These are phyloP conservation scores for Chrysoporthe puriensis DNA, from an alignment of 2,329 filamentous ascomycete genomes.

Conservation along the genomic window DNA sequence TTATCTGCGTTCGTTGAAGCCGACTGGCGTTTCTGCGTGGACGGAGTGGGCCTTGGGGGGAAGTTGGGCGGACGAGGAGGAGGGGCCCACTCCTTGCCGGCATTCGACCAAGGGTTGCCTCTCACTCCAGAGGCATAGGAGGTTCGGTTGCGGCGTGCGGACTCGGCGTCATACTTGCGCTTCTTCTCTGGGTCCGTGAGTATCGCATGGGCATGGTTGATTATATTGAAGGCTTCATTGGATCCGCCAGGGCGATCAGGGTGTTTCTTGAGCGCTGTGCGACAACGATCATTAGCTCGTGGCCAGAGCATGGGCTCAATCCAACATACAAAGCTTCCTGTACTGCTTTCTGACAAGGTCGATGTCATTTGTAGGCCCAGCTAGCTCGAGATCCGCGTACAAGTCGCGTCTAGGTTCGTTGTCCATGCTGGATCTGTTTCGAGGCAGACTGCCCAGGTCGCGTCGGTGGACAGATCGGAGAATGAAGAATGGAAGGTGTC, in stretches of 20 bases:
- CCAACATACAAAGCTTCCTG: constrained; percentile 71
- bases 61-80: constrained; percentile 45
- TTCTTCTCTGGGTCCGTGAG: constrained; percentile 55
- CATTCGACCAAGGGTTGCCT: constrained; percentile 61
- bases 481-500: background rate
- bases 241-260: constrained; percentile 85
- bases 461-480: background rate
- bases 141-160: constrained; percentile 47
- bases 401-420: constrained; percentile 76
- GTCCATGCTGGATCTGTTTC: constrained; percentile 61
- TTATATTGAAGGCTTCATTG: constrained; percentile 81
- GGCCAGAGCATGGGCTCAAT: background rate
- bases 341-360: constrained; percentile 86
- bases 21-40: constrained; percentile 32
- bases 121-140: constrained; percentile 59
- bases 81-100: constrained; percentile 52
- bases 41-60: constrained; percentile 33
- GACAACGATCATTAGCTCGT: constrained; percentile 16
- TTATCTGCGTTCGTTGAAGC: constrained; percentile 23
- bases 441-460: background rate
- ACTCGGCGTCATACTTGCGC: constrained; percentile 56
- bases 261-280: constrained; percentile 77
- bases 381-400: constrained; percentile 80
- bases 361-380: constrained; percentile 63
- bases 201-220: constrained; percentile 84